phyloP scores from a whole-genome alignment of 2,329 filamentous ascomycete genomes.

The Plenodomus tracheiphilus region DNA sequence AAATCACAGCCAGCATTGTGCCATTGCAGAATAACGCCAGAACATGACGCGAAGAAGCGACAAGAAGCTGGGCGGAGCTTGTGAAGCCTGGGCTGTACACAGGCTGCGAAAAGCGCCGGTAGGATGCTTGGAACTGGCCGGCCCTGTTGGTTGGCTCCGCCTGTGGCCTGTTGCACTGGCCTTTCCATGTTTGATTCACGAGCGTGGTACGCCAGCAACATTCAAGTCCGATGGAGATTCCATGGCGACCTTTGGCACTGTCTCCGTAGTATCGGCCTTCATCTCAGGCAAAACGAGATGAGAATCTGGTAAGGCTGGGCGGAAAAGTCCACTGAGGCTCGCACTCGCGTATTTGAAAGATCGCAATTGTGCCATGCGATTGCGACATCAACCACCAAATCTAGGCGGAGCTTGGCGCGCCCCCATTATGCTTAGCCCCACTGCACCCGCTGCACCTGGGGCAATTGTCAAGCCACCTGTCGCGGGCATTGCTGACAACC shows the following conservation, averaged over 20 bases:
- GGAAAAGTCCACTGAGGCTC: too few species aligned
- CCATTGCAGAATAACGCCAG: conserved; percentile 15
- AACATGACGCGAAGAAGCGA: conserved; percentile 23
- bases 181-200: too few species aligned
- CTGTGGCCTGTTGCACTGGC: too few species aligned
- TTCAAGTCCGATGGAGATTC: too few species aligned
- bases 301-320: too few species aligned
- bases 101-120: conserved; percentile 8
- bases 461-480: too few species aligned
- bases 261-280: too few species aligned
- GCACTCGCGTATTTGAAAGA: too few species aligned
- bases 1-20: conserved; percentile 20
- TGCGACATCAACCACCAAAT: conserved; percentile 14
- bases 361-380: conserved; percentile 24
- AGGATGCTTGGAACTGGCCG: background rate
- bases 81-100: conserved; percentile 31
- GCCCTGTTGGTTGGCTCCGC: background rate
- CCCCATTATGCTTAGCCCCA: background rate
- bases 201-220: too few species aligned
- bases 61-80: conserved; percentile 33
- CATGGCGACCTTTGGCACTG: too few species aligned
- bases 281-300: too few species aligned
- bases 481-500: background rate
- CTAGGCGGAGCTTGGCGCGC: conserved; percentile 1
- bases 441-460: too few species aligned